phyloP scores from a whole-genome alignment of 2,329 filamentous ascomycete species.

The Colletotrichum salicis region DNA sequence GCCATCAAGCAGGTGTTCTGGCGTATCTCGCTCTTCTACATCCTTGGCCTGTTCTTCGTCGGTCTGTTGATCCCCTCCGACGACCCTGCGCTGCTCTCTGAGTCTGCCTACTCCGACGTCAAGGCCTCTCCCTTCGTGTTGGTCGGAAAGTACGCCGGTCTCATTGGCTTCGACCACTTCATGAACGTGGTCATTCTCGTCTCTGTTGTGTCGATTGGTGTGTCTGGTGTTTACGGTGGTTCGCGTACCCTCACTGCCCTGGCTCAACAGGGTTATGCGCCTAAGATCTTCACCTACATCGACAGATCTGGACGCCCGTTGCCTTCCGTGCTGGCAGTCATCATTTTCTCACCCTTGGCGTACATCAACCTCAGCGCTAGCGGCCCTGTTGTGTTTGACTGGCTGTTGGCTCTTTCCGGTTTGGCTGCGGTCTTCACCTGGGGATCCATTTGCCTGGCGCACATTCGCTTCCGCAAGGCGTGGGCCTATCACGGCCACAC shows the following conservation, averaged over 20 bases:
- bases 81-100: slow-evolving; percentile 56
- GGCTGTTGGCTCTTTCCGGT: slow-evolving; percentile 72
- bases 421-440: slow-evolving; percentile 73
- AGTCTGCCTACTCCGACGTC: slow-evolving; percentile 52
- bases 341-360: slow-evolving; percentile 58
- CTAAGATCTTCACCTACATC: slow-evolving; percentile 63
- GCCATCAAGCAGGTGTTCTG: slow-evolving; percentile 80
- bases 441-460: slow-evolving; percentile 72
- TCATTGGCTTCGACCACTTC: slow-evolving; percentile 59
- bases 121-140: slow-evolving; percentile 37
- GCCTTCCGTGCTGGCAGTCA: slow-evolving; percentile 53
- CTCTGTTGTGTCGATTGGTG: slow-evolving; percentile 65
- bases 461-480: slow-evolving; percentile 73
- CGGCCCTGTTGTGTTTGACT: slow-evolving; percentile 67
- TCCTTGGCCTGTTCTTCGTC: slow-evolving; percentile 59
- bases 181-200: slow-evolving; percentile 66
- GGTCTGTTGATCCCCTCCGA: slow-evolving; percentile 56
- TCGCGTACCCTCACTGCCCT: slow-evolving; percentile 67
- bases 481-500: slow-evolving; percentile 68
- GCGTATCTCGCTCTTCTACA: slow-evolving; percentile 62
- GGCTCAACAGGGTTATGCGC: slow-evolving; percentile 65
- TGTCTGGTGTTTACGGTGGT: slow-evolving; percentile 65
- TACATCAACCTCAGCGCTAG: slow-evolving; percentile 57
- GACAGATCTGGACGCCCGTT: slow-evolving; percentile 64
- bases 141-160: slow-evolving; percentile 53